Conservation (phyloP, 768 basidiomycete species). For the Pisolithus microcarpus region DNA sequence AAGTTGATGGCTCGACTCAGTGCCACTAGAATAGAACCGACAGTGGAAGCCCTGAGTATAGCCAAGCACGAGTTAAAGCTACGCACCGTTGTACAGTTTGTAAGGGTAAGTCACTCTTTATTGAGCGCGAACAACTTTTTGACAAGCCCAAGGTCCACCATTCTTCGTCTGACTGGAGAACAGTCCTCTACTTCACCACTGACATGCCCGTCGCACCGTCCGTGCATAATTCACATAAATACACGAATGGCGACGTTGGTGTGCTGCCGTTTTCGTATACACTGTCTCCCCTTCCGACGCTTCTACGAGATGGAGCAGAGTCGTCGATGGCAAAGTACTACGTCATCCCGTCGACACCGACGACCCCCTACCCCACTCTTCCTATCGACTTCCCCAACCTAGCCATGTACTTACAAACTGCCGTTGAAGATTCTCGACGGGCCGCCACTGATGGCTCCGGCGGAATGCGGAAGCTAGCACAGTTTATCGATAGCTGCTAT, state of each 20-base stretch:
- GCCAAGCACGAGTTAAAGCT: constrained; percentile 52
- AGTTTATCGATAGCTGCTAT: constrained; percentile 62
- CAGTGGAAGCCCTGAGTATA: constrained; percentile 56
- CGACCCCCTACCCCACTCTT: constrained; percentile 59
- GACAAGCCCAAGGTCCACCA: constrained; percentile 45
- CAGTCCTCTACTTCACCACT: constrained; percentile 69
- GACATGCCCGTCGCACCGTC: constrained; percentile 56
- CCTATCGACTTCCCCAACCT: constrained; percentile 73
- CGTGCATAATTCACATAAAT: constrained; percentile 39
- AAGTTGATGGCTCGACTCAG: constrained; percentile 70
- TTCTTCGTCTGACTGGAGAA: constrained; percentile 57
- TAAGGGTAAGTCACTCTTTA: constrained; percentile 45
- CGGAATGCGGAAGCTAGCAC: constrained; percentile 60
- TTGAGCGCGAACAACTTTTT: background rate
- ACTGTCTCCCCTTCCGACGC: constrained; percentile 49
- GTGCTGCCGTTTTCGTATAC: constrained; percentile 68
- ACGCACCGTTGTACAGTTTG: constrained; percentile 72
- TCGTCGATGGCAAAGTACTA: constrained; percentile 60
- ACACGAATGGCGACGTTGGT: constrained; percentile 52
- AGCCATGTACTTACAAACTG: constrained; percentile 67
- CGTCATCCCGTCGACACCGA: constrained; percentile 54
- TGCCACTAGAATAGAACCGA: constrained; percentile 62
- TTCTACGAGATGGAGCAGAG: constrained; percentile 60
- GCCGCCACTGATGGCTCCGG: constrained; percentile 53
- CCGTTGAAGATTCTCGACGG: constrained; percentile 59